Evolutionary conservation across 345 rosid genomes (phyloP).

Genomic region (Populus tremula): DNA sequence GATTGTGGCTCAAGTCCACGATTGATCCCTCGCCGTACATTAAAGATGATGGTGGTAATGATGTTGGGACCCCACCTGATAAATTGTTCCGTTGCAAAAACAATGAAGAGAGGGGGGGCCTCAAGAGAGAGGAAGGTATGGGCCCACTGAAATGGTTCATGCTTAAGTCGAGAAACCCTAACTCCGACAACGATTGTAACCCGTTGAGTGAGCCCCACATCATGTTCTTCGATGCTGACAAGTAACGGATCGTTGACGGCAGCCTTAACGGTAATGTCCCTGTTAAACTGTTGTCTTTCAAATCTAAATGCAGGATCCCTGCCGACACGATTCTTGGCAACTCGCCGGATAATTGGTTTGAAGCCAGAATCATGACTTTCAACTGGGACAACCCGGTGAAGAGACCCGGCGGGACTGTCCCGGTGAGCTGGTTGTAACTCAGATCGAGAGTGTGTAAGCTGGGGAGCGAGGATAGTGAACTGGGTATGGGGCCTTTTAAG

Average conservation of each 20-base stretch:
- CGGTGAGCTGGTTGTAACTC: conserved; percentile 65
- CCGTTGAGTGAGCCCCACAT: conserved; percentile 67
- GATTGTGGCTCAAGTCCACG: conserved; percentile 76
- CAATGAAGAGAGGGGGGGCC: conserved; percentile 48
- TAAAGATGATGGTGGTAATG: background rate
- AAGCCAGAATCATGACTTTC: conserved; percentile 53
- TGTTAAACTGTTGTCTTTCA: conserved; percentile 47
- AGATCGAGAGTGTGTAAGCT: conserved; percentile 75
- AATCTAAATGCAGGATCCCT: conserved; percentile 65
- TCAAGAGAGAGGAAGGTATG: conserved; percentile 57
- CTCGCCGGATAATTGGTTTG: conserved; percentile 47
- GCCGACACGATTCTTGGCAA: conserved; percentile 36
- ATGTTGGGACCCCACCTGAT: conserved; percentile 49
- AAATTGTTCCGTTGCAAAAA: conserved; percentile 85
- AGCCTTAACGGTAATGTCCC: conserved; percentile 51
- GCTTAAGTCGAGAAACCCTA: conserved; percentile 72
- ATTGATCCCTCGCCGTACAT: conserved; percentile 54
- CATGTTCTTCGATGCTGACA: conserved; percentile 53
- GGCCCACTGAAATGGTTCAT: conserved; percentile 70
- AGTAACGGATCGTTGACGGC: conserved; percentile 67
- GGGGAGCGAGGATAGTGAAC: conserved; percentile 45
- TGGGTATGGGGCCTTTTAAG: conserved; percentile 67
- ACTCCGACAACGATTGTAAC: conserved; percentile 42
- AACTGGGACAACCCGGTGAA: conserved; percentile 10
- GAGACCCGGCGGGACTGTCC: conserved; percentile 52